phyloP scores from a whole-genome alignment of 2,329 filamentous ascomycete genomes.

The Trichoderma polysporum region DNA sequence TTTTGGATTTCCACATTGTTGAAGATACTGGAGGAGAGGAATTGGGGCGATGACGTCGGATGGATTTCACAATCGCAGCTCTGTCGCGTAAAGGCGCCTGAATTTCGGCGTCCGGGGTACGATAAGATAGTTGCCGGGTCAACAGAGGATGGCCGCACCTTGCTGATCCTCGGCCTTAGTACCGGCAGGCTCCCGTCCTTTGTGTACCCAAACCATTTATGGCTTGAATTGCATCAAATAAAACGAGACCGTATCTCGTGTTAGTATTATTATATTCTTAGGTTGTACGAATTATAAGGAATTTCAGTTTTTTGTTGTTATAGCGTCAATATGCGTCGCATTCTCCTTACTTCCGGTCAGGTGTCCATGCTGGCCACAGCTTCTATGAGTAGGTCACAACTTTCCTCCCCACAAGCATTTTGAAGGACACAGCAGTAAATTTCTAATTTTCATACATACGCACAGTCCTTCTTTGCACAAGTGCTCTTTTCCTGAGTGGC shows the following conservation, averaged over 20 bases:
- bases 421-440: not conserved
- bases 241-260: not conserved
- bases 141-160: slow-evolving; percentile 28
- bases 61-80: slow-evolving; percentile 22
- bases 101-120: not conserved
- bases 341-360: slow-evolving; percentile 68
- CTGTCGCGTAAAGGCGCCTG: slow-evolving; percentile 20
- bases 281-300: not conserved
- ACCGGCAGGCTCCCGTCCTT: slow-evolving; percentile 1
- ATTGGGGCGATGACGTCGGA: slow-evolving; percentile 21
- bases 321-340: slow-evolving; percentile 34
- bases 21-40: not conserved
- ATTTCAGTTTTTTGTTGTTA: not conserved
- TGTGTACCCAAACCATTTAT: not conserved
- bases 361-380: slow-evolving; percentile 67
- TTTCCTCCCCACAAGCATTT: not conserved
- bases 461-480: slow-evolving; percentile 72
- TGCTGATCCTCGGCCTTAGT: not conserved
- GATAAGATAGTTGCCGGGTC: slow-evolving; percentile 49
- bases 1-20: slow-evolving; percentile 41
- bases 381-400: slow-evolving; percentile 54
- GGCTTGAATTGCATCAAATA: not conserved
- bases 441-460: not conserved
- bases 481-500: slow-evolving; percentile 81
- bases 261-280: not conserved